Base-by-base conservation (phyloP, 257 asterid species). In the Solanum piurae region DNA sequence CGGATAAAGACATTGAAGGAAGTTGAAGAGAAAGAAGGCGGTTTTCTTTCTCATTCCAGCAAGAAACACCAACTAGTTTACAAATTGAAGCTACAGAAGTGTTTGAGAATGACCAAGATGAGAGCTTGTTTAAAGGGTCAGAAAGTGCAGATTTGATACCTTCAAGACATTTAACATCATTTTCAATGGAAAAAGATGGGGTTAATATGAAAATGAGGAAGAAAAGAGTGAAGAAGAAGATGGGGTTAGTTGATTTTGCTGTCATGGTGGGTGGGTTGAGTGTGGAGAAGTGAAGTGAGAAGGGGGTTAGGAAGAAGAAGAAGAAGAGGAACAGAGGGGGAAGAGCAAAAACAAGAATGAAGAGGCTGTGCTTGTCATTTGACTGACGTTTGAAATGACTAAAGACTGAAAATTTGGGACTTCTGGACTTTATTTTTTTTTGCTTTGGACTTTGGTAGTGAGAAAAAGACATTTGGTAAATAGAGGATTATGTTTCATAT, bases 1-100 rank as follows among this genome's bases (percentile, higher is more conserved):
- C 98, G 23, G 92, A 23, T 83, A 95, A 91, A 25, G 88, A 84
- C 82, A 85, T 91, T 31, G 91, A 88, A 87, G 49, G 92, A 25
- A 95, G 95, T 33, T 88, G 89, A 79, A 95, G 25, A 4, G 91
- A 85, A 23, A 94, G 20, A 0, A 95, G 87, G 55, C 93, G 88
- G 69, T 92, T 94, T 40, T 95, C 96, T 13, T 88, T 92, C 34
- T 92, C 93, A 89, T 95, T 95, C 98, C 98, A 95, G 87, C 98
- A 95, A n/a, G 93, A 46, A 10, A 91, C 94, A 10, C 98, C 98
- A 7, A 20, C 52, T 83, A 93, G 90, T 3, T 27, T 87, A 90
- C 98, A 95, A 71, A 94, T 91, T 83, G 91, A 93, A 7, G 93
- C 94, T 6, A 62, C 90, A 5, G 95, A 75, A 25, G 89, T 76